Base-by-base conservation (phyloP, 805 yeast genomes). In the Saccharomycopsis javanensis region DNA sequence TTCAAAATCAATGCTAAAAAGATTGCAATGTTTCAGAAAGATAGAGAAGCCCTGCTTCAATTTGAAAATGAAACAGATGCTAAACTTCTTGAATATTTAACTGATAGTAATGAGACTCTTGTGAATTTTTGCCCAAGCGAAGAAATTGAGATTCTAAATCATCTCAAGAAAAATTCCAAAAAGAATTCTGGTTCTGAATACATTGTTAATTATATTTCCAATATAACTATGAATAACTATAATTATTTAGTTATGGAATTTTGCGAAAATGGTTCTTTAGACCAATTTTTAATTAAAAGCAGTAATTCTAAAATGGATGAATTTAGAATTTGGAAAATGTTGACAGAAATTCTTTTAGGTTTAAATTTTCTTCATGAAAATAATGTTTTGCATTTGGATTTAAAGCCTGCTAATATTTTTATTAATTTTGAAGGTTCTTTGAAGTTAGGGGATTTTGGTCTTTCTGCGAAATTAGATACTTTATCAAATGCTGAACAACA, bases 281-380 rank as follows among this genome's bases (percentile, higher is more conserved):
- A 85, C 65, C 80, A 81, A 58, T 94, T 92, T 66, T 70, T 94
- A 55, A 77, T 82, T 25, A 95, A 87, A 62, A 85, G 83, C 68
- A 82, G 85, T 53, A 55, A 56, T 15, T 56, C 58, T 18, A 23
- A 61, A 34, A 76, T 94, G 55, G 99, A 94, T 68, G 99, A 94
- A 69, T 94, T 97, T 86, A 79, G 99, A 64, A 91, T 92, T 42
- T 94, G 99, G 99, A 94, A 94, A 72, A 92, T 94, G 50, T 74
- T 94, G 62, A 84, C 85, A 54, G 99, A 92, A 68, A 75, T 91
- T n/a, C 71, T 89, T 45, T 77, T 81, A 64, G 99, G 97, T 0
- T 73, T 94, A 59, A 77, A 81, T 63, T 90, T 81, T 67, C 83
- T 94, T 53, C 99, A 94, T 67, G 76, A 81, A 50, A 76, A 82